Base-by-base conservation (phyloP, 2,329 filamentous ascomycete species). In the Aspergillus sp. region DNA sequence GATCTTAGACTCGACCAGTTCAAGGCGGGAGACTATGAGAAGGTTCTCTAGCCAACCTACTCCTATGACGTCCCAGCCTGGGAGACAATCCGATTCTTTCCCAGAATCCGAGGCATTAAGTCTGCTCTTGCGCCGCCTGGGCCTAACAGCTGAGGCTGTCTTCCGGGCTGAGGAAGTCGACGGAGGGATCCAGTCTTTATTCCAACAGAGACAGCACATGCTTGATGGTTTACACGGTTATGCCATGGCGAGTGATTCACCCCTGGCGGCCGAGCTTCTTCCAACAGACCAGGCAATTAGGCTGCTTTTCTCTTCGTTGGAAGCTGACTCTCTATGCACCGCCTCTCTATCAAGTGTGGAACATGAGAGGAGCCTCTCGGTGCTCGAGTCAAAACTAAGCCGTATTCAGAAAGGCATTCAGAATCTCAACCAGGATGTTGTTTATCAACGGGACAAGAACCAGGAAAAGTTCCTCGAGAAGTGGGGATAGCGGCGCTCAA, bases 81-180 rank as follows among this genome's bases (percentile, higher is more conserved):
- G 54, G 25, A 65, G 63, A 19, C 57, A 57, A 11, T 45, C 45
- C 44, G 37, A 51, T 6, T 45, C 61, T 4, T 41, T 58, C 12
- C 55, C 59, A 8, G 67, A 70, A 27, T 62, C 65, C 21, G 68
- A 68, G 21, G 62, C 61, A 41, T 56, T 76, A 3, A 70, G 70
- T 41, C 67, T 60, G 43, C 55, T 76, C 17, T 57, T 75, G 53
- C 71, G 74, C 45, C 72, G 73, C 19, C 57, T 73, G 33, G 72
- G 72, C 7, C 58, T 75, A 25, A 64, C 69, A 4, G 57, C 64
- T 4, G 66, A 71, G 48, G 67, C 66, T 6, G 60, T 72, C 2
- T 63, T 70, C 39, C 63, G 65, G 6, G 58, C 66, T 1, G 64
- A 67, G 27, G 62, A 57, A 54, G 59, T 58, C 11, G 55, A 61